Conservation (phyloP, 768 basidiomycete genomes). For the Pulveroboletus sp. region DNA sequence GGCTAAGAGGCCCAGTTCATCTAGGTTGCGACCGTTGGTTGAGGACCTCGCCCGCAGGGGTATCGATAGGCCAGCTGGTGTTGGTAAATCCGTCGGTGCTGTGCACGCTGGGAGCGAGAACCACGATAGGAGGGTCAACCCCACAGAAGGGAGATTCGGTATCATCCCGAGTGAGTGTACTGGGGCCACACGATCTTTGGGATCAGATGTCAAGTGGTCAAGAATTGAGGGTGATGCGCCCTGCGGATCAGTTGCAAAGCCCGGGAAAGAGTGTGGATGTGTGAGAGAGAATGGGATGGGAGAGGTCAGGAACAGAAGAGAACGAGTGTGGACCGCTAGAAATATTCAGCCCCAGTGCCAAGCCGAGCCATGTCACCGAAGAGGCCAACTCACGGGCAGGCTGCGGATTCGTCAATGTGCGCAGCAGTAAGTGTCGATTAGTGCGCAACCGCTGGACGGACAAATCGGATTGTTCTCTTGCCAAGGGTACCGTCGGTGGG, state of each 20-base stretch:
- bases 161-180: slow-evolving; percentile 10
- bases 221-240: too few species aligned
- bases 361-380: background rate
- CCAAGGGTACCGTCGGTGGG: background rate
- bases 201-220: background rate
- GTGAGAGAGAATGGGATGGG: background rate
- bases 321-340: background rate
- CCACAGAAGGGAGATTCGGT: slow-evolving; percentile 6
- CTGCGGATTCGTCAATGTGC: background rate
- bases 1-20: slow-evolving; percentile 31
- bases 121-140: slow-evolving; percentile 13
- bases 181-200: background rate
- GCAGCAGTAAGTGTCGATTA: background rate
- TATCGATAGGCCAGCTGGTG: slow-evolving; percentile 14
- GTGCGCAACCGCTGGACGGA: background rate
- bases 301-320: background rate
- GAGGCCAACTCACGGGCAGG: background rate
- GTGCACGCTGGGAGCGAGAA: slow-evolving; percentile 3
- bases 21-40: background rate
- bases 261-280: background rate
- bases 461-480: background rate
- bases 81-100: slow-evolving; percentile 12
- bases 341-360: background rate
- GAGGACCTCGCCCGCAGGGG: slow-evolving; percentile 19
- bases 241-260: background rate